A percentile compares a stretch with the other conserved stretches of the same genome.
These are phyloP conservation scores for Symbiodinium pilosum DNA, from an alignment of 73 alveolate genomes.

Conservation along the genomic window DNA sequence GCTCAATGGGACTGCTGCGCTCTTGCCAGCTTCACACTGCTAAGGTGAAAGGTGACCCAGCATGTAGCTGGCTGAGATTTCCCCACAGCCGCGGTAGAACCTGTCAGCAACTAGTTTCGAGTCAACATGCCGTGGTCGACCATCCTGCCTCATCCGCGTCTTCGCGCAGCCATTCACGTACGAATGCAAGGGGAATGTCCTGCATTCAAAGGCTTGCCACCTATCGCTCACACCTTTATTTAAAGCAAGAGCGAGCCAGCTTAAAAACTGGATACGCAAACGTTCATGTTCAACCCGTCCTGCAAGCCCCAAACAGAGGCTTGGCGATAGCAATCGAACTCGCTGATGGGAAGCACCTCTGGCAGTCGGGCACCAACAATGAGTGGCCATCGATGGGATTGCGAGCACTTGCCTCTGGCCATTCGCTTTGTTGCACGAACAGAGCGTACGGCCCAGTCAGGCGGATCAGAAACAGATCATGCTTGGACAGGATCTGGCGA, in stretches of 20 bases:
- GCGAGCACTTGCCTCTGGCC: slow-evolving; percentile 8
- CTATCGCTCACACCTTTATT: too few species aligned
- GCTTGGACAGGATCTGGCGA: slow-evolving; percentile 21
- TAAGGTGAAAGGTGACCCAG: slow-evolving; percentile 44
- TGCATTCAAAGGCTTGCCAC: too few species aligned
- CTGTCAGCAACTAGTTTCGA: not conserved
- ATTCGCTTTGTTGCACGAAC: slow-evolving; percentile 49
- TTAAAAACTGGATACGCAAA: too few species aligned
- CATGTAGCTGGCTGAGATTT: slow-evolving; percentile 14
- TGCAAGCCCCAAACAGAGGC: slow-evolving; percentile 81
- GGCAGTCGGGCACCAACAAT: not conserved
- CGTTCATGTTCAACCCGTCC: too few species aligned
- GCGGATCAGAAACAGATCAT: slow-evolving; percentile 40
- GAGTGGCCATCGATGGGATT: not conserved
- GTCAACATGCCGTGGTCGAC: too few species aligned
- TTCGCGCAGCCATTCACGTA: slow-evolving; percentile 71
- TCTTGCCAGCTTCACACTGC: not conserved
- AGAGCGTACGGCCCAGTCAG: slow-evolving; percentile 79
- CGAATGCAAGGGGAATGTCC: slow-evolving; percentile 75
- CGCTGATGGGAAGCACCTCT: slow-evolving; percentile 78
- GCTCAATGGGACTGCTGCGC: not conserved
- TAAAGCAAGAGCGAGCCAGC: too few species aligned
- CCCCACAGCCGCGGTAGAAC: slow-evolving; percentile 70
- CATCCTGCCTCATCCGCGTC: slow-evolving; percentile 39
- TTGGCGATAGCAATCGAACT: slow-evolving; percentile 66